phyloP scores from a whole-genome alignment of 805 yeast genomes.

The Candida nanaspora region DNA sequence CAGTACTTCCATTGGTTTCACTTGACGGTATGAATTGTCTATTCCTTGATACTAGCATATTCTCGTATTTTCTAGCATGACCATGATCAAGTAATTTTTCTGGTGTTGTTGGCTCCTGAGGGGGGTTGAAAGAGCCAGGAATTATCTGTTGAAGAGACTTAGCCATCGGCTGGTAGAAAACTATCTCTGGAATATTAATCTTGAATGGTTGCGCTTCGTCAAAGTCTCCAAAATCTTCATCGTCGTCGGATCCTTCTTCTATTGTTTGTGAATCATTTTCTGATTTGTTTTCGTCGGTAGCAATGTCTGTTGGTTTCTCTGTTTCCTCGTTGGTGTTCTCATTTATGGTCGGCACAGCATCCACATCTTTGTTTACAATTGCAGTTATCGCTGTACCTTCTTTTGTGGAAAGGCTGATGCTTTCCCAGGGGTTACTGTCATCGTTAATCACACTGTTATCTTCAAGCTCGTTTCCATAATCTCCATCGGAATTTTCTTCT shows the following conservation, averaged over 20 bases:
- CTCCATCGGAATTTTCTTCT: not conserved
- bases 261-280: too few species aligned
- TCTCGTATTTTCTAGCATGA: slow-evolving; percentile 8
- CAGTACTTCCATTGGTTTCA: not conserved
- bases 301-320: too few species aligned
- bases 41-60: slow-evolving; percentile 5
- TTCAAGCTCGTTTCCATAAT: too few species aligned
- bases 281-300: too few species aligned
- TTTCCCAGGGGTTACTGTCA: slow-evolving; percentile 1
- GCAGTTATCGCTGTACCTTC: too few species aligned
- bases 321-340: not conserved
- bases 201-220: slow-evolving; percentile 7
- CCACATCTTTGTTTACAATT: too few species aligned
- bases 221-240: slow-evolving; percentile 21
- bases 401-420: too few species aligned
- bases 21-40: slow-evolving; percentile 2
- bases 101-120: not conserved
- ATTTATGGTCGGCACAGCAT: not conserved
- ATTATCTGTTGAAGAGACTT: slow-evolving; percentile 5
- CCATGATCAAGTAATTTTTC: not conserved
- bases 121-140: not conserved
- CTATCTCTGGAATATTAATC: not conserved
- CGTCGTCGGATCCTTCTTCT: slow-evolving; percentile 5
- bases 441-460: not conserved
- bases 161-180: slow-evolving; percentile 4